A percentile compares a stretch with the other conserved stretches of the same genome.
These are phyloP conservation scores for Inga oerstediana DNA, from an alignment of 306 rosid species.

Conservation along the genomic window DNA sequence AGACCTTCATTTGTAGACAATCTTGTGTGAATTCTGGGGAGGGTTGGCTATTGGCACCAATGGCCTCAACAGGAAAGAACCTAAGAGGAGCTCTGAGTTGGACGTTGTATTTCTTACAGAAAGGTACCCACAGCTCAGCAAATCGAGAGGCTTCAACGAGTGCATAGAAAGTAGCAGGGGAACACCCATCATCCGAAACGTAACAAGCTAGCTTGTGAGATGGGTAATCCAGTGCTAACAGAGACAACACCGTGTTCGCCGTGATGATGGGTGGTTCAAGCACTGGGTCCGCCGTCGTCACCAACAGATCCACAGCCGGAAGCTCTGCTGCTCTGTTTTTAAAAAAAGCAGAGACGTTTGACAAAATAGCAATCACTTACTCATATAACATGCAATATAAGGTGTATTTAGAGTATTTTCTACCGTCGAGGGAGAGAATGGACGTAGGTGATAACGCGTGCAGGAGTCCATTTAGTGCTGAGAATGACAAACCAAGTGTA, in stretches of 20 bases:
- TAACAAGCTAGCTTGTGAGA: conserved; percentile 72
- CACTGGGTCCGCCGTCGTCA: conserved; percentile 68
- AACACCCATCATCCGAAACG: conserved; percentile 82
- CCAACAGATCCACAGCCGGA: conserved; percentile 73
- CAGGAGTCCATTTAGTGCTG: conserved; percentile 57
- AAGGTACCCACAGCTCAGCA: conserved; percentile 70
- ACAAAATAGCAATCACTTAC: not conserved
- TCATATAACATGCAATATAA: not conserved
- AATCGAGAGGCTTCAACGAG: conserved; percentile 59
- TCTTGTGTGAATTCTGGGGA: conserved; percentile 40
- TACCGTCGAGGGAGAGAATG: conserved; percentile 52
- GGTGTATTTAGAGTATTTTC: not conserved
- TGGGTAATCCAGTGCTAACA: conserved; percentile 78
- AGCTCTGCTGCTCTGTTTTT: conserved; percentile 48
- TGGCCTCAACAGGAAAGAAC: conserved; percentile 41
- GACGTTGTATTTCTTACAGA: conserved; percentile 58
- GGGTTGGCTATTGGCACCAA: not conserved
- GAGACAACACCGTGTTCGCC: conserved; percentile 66
- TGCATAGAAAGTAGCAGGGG: conserved; percentile 49
- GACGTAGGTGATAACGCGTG: conserved; percentile 41
- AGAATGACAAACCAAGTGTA: conserved; percentile 42
- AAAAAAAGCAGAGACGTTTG: not conserved
- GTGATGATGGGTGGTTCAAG: conserved; percentile 75
- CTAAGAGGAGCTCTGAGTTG: conserved; percentile 69
- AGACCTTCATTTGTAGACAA: conserved; percentile 47